Conservation (phyloP, 805 yeast genomes). For the Torulaspora franciscae region DNA sequence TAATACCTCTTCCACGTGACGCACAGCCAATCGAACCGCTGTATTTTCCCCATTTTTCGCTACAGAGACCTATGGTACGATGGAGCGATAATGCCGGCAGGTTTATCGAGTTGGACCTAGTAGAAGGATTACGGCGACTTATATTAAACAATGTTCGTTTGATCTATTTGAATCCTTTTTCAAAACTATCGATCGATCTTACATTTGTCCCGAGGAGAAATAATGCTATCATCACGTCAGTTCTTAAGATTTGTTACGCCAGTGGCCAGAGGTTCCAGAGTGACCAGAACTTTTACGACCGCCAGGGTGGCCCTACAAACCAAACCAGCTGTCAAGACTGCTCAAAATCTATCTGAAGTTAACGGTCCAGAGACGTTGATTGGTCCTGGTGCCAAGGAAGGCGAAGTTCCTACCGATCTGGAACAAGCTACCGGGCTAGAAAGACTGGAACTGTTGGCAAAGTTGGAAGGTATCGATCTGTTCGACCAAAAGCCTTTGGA, state of each 20-base stretch:
- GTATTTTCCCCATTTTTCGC: conserved; percentile 1
- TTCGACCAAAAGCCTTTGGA: conserved; percentile 87
- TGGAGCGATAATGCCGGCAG: conserved; percentile 8
- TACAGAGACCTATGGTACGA: conserved; percentile 6
- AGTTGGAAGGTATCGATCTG: conserved; percentile 91
- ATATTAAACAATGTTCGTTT: background rate
- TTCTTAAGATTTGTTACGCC: conserved; percentile 29
- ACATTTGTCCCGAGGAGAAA: background rate
- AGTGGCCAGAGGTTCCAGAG: conserved; percentile 33
- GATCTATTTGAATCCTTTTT: background rate
- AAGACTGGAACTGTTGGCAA: conserved; percentile 91
- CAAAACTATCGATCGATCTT: background rate
- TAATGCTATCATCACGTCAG: conserved; percentile 39
- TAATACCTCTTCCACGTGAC: conserved; percentile 7
- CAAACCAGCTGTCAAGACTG: conserved; percentile 52
- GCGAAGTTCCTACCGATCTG: conserved; percentile 84
- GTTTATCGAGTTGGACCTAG: background rate
- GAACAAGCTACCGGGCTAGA: conserved; percentile 98
- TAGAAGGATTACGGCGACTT: background rate
- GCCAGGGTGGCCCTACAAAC: conserved; percentile 33
- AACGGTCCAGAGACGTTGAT: conserved; percentile 70
- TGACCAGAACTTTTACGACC: conserved; percentile 35
- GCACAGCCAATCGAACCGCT: conserved; percentile 4
- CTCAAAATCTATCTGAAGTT: conserved; percentile 68
- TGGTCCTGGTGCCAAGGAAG: conserved; percentile 86